These are phyloP conservation scores for Mimosa pudica DNA, from an alignment of 306 rosid species.

Conservation along the genomic window DNA sequence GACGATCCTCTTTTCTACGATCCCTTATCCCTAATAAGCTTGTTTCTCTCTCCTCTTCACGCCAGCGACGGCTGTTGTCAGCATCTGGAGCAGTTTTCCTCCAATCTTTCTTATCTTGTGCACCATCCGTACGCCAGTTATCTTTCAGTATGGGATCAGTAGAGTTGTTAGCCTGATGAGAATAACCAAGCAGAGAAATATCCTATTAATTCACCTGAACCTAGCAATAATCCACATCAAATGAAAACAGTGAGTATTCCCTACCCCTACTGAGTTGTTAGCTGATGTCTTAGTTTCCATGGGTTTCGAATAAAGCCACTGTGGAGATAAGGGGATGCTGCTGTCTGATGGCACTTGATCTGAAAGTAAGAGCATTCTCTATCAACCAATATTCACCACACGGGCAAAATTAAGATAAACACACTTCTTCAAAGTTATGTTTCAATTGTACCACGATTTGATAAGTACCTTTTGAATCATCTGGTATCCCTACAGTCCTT, in stretches of 20 bases:
- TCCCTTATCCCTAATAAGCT: constrained; percentile 71
- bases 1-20: constrained; percentile 71
- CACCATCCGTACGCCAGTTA: constrained; percentile 63
- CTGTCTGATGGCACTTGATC: constrained; percentile 60
- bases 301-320: constrained; percentile 74
- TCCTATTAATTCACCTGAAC: constrained; percentile 31
- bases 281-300: constrained; percentile 52
- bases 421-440: background rate
- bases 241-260: constrained; percentile 19
- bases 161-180: constrained; percentile 55
- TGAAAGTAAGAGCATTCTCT: constrained; percentile 39
- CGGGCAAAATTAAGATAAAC: background rate
- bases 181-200: constrained; percentile 36
- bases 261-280: constrained; percentile 52
- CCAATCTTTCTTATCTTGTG: constrained; percentile 74
- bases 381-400: constrained; percentile 26
- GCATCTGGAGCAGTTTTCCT: constrained; percentile 58
- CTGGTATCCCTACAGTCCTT: constrained; percentile 45
- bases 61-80: constrained; percentile 67
- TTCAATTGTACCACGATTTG: constrained; percentile 14
- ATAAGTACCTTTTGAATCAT: constrained; percentile 56
- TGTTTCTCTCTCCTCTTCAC: constrained; percentile 86
- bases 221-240: constrained; percentile 3
- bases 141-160: constrained; percentile 60
- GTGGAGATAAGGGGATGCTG: constrained; percentile 74